These are phyloP conservation scores for Crucibulum laeve DNA, from an alignment of 768 basidiomycete genomes.

Conservation along the genomic window DNA sequence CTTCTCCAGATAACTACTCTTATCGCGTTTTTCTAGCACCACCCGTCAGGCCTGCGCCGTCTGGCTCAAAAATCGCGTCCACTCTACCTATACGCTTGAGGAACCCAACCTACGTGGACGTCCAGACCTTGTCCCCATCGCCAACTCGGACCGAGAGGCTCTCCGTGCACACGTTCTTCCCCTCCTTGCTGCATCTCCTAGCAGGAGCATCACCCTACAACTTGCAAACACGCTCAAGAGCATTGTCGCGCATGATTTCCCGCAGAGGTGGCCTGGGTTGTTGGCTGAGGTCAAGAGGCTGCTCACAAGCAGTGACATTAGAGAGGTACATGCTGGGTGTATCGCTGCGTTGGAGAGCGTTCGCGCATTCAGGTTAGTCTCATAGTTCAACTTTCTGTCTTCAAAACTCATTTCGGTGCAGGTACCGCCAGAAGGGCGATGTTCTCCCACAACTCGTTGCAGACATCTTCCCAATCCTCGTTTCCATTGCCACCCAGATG, in stretches of 20 bases:
- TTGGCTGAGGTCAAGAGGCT: constrained; percentile 64
- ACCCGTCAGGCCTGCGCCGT: constrained; percentile 84
- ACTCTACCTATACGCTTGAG: constrained; percentile 57
- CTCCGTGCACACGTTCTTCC: constrained; percentile 65
- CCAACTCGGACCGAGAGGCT: constrained; percentile 65
- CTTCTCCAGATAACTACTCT: constrained; percentile 6
- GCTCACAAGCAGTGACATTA: constrained; percentile 57
- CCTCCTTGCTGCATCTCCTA: constrained; percentile 64
- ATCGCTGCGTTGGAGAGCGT: constrained; percentile 75
- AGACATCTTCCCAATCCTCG: constrained; percentile 71
- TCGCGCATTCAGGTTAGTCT: constrained; percentile 64
- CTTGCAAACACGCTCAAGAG: constrained; percentile 71
- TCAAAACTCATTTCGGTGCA: constrained; percentile 16
- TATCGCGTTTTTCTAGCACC: constrained; percentile 36
- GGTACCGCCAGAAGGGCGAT: constrained; percentile 66
- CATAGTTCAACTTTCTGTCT: neutral
- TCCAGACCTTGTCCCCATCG: constrained; percentile 61
- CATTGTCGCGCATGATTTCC: constrained; percentile 74
- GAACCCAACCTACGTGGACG: constrained; percentile 29
- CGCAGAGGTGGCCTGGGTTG: constrained; percentile 68
- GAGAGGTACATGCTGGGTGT: constrained; percentile 78
- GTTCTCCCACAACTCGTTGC: constrained; percentile 54
- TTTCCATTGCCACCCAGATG: constrained; percentile 68
- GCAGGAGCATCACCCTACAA: constrained; percentile 68
- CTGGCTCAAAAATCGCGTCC: constrained; percentile 89